phyloP scores from a whole-genome alignment of 148 eudicot species.

The Gaultheria prostrata region DNA sequence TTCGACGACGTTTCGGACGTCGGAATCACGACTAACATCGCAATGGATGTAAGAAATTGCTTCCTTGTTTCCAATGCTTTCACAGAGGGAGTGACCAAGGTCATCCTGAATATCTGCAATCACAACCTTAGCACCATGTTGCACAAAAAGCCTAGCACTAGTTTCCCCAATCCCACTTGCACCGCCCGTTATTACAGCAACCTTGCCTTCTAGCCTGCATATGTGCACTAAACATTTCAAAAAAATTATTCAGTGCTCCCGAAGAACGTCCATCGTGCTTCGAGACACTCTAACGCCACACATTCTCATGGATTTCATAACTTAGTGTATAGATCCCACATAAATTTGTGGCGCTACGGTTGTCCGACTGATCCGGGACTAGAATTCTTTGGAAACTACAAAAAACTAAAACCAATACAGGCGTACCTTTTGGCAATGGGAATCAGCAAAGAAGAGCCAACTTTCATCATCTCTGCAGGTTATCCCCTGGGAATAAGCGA shows the following conservation, averaged over 20 bases:
- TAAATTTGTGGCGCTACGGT: too few relatives aligned
- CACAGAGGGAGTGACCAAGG: not conserved
- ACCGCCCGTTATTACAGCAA: not conserved
- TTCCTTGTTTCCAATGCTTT: not conserved
- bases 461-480: not conserved
- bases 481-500: not conserved
- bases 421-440: not conserved
- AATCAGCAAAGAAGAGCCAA: slow-evolving; percentile 1
- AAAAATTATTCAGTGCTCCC: too few relatives aligned
- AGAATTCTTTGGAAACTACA: not conserved
- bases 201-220: not conserved
- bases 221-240: too few relatives aligned
- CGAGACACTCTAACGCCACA: too few relatives aligned
- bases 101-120: not conserved
- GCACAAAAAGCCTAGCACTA: not conserved
- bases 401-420: not conserved
- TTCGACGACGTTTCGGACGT: slow-evolving; percentile 22
- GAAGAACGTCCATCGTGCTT: too few relatives aligned
- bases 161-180: not conserved
- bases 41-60: not conserved
- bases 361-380: too few relatives aligned
- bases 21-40: slow-evolving; percentile 18
- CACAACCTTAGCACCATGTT: not conserved
- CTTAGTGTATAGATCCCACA: too few relatives aligned
- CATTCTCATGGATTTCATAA: too few relatives aligned